Conservation (phyloP, 2,329 filamentous ascomycete species). For the Fusarium tanahbumbuense region DNA sequence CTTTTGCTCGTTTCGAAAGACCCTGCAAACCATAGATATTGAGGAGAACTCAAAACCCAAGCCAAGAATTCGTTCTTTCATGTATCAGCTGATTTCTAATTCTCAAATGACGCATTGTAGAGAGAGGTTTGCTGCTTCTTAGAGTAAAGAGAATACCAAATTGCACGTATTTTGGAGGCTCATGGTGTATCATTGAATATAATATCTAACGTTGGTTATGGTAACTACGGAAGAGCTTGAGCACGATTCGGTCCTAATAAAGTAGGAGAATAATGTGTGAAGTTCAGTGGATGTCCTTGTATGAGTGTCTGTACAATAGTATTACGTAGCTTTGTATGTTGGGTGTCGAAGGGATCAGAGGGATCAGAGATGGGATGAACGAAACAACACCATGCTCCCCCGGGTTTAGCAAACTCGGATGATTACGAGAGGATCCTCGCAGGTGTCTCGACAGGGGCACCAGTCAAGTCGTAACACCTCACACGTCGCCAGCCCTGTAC, state of each 20-base stretch:
- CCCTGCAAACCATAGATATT: not conserved
- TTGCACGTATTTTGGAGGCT: not conserved
- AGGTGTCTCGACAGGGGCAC: constrained; percentile 29
- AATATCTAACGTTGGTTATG: constrained; percentile 16
- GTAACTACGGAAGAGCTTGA: constrained; percentile 22
- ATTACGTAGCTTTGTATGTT: constrained; percentile 10
- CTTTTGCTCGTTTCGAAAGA: not conserved
- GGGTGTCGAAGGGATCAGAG: not conserved
- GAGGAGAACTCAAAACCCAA: not conserved
- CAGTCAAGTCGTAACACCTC: constrained; percentile 19
- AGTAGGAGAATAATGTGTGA: constrained; percentile 27
- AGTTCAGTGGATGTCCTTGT: constrained; percentile 10
- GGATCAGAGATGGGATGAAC: constrained; percentile 36
- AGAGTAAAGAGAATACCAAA: constrained; percentile 1
- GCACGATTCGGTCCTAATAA: constrained; percentile 8
- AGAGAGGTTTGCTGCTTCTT: not conserved
- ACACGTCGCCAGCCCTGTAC: constrained; percentile 16
- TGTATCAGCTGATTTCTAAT: not conserved
- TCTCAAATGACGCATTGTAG: not conserved
- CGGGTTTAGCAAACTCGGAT: constrained; percentile 33
- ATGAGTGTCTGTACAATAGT: not conserved
- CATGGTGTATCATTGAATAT: not conserved
- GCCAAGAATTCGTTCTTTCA: not conserved
- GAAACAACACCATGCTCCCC: constrained; percentile 35
- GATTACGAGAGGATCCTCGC: constrained; percentile 39